Conservation (phyloP, 2,329 filamentous ascomycete species). For the Xylaria multiplex region DNA sequence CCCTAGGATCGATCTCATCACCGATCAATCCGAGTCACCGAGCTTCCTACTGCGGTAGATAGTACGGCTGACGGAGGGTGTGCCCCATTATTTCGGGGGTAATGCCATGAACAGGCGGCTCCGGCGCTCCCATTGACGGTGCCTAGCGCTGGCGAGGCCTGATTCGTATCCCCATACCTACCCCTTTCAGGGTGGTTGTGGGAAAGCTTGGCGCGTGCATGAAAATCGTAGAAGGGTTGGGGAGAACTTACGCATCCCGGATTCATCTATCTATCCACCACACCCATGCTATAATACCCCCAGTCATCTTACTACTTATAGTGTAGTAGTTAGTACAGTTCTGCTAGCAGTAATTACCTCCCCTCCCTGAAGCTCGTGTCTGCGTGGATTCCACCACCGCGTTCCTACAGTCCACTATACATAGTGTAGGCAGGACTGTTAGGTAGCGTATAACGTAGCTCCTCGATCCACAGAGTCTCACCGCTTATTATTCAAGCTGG, state of each 20-base stretch:
- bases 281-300: constrained; percentile 24
- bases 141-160: constrained; percentile 17
- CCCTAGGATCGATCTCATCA: constrained; percentile 19
- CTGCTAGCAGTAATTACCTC: constrained; percentile 11
- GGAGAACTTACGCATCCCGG: neutral
- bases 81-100: constrained; percentile 36
- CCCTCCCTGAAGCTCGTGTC: constrained; percentile 25
- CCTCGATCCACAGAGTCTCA: constrained; percentile 34
- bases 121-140: constrained; percentile 26
- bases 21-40: constrained; percentile 34
- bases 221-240: constrained; percentile 10
- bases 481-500: constrained; percentile 28
- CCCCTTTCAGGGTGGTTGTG: constrained; percentile 11
- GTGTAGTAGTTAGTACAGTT: constrained; percentile 5
- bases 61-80: constrained; percentile 33
- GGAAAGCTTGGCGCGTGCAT: constrained; percentile 16
- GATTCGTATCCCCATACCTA: constrained; percentile 23
- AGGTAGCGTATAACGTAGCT: constrained; percentile 8
- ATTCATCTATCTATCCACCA: constrained; percentile 1
- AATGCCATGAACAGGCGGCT: constrained; percentile 31
- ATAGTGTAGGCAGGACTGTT: constrained; percentile 7
- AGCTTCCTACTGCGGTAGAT: constrained; percentile 32
- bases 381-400: constrained; percentile 19
- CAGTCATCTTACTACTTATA: constrained; percentile 27
- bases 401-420: constrained; percentile 6